Evolutionary conservation across 2,329 filamentous ascomycete genomes (phyloP).

Genomic region (Aspergillus pseudoviridinutans): DNA sequence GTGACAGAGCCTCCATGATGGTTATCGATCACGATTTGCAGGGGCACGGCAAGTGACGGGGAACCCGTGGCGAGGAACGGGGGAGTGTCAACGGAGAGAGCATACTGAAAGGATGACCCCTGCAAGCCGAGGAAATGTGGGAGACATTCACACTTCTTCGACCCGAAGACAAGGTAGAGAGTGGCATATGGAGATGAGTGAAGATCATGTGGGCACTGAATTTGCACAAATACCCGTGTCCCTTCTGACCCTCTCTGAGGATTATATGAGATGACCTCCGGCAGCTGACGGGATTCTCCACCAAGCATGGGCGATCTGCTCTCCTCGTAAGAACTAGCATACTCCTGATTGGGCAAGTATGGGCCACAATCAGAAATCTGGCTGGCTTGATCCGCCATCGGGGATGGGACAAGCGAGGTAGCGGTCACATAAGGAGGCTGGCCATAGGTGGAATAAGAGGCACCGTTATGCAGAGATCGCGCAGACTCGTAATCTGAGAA

Average conservation of each 20-base stretch:
- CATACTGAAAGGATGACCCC: conserved; percentile 64
- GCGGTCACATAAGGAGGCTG: conserved; percentile 36
- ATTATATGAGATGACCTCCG: conserved; percentile 65
- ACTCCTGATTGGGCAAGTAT: conserved; percentile 36
- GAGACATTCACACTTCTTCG: conserved; percentile 65
- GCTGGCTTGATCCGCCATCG: conserved; percentile 39
- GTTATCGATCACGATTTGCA: conserved; percentile 59
- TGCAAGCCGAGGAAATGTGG: conserved; percentile 58
- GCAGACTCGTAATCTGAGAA: conserved; percentile 34
- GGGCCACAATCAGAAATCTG: conserved; percentile 40
- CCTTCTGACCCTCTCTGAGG: conserved; percentile 66
- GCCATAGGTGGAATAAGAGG: conserved; percentile 39
- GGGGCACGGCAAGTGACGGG: conserved; percentile 52
- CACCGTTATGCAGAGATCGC: conserved; percentile 36
- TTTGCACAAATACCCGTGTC: conserved; percentile 68
- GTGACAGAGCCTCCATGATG: conserved; percentile 49
- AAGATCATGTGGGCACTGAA: conserved; percentile 72
- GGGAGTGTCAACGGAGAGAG: conserved; percentile 69
- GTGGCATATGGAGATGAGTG: conserved; percentile 51
- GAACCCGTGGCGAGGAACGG: conserved; percentile 56
- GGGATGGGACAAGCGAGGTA: conserved; percentile 36
- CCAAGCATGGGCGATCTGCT: conserved; percentile 65
- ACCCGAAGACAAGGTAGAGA: conserved; percentile 72
- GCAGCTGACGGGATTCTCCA: conserved; percentile 55
- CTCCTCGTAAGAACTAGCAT: conserved; percentile 54